These are phyloP conservation scores for Trypanosoma congolense DNA, from an alignment of 208 protist genomes.

Conservation along the genomic window DNA sequence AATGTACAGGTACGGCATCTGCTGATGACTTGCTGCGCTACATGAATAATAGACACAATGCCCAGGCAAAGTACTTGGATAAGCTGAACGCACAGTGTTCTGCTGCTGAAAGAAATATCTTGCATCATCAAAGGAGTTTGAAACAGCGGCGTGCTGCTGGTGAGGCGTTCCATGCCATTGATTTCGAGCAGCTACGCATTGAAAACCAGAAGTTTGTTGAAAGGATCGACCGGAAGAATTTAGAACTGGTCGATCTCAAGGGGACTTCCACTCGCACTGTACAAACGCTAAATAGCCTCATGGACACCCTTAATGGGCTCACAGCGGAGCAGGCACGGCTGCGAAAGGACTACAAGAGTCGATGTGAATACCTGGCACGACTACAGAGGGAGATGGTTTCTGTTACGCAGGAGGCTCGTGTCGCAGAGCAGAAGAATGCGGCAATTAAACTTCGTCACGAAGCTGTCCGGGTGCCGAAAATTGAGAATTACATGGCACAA, in stretches of 20 bases:
- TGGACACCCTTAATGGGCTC: constrained; percentile 82
- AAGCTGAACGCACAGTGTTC: constrained; percentile 85
- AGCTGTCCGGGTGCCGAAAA: constrained; percentile 87
- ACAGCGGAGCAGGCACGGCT: constrained; percentile 76
- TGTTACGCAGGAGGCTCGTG: constrained; percentile 61
- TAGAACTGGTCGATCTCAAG: constrained; percentile 92
- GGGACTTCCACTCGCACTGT: constrained; percentile 91
- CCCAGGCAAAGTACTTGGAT: constrained; percentile 76
- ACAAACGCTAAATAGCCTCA: constrained; percentile 88
- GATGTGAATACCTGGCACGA: constrained; percentile 63
- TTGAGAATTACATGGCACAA: constrained; percentile 92
- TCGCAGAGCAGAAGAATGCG: constrained; percentile 65
- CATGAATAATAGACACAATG: constrained; percentile 54
- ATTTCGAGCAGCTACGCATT: constrained; percentile 95
- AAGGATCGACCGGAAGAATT: constrained; percentile 92
- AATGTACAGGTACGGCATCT: constrained; percentile 25
- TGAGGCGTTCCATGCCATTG: constrained; percentile 90
- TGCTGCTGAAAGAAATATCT: constrained; percentile 70
- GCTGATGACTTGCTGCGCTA: constrained; percentile 87
- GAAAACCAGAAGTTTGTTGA: constrained; percentile 95
- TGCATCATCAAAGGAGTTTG: constrained; percentile 78
- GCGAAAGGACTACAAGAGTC: constrained; percentile 80
- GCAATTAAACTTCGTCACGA: constrained; percentile 80
- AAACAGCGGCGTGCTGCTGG: constrained; percentile 88
- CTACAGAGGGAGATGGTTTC: constrained; percentile 57